Percentiles rank a stretch among this genome's conserved stretches.
These are phyloP conservation scores for Gyromitra esculenta DNA, from an alignment of 2,329 filamentous ascomycete genomes.

Conservation along the genomic window DNA sequence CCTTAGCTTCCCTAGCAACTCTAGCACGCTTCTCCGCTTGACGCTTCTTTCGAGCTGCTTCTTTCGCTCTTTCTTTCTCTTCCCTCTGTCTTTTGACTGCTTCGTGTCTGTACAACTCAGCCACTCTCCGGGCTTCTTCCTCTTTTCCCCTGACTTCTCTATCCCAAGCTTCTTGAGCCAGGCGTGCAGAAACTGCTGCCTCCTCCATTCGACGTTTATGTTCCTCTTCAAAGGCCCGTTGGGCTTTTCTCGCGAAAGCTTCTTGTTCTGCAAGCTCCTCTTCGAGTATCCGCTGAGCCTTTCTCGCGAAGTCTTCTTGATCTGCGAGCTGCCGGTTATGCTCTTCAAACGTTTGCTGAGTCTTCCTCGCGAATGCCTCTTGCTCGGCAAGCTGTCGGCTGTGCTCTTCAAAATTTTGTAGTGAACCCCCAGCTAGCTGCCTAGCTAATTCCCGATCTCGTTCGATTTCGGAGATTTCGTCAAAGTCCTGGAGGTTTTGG, in stretches of 20 bases:
- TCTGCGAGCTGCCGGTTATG: constrained; percentile 12
- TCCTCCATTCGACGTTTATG: constrained; percentile 6
- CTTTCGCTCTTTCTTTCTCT: not conserved
- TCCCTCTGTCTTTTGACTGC: not conserved
- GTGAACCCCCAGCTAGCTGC: constrained; percentile 17
- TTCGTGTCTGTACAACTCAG: constrained; percentile 5
- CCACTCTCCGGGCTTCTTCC: constrained; percentile 12
- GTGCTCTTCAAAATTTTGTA: constrained; percentile 12
- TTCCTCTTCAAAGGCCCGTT: constrained; percentile 2
- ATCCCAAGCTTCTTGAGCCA: constrained; percentile 27
- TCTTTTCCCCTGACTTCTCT: constrained; percentile 18
- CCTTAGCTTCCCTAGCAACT: constrained; percentile 5
- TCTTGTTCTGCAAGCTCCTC: constrained; percentile 20
- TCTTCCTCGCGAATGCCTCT: not conserved
- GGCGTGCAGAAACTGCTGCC: constrained; percentile 22
- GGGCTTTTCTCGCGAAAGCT: constrained; percentile 10
- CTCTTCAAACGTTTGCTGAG: not conserved
- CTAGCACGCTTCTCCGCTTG: not conserved
- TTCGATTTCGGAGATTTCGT: not conserved
- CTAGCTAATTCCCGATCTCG: constrained; percentile 16
- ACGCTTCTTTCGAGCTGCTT: constrained; percentile 6
- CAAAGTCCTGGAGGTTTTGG: not conserved
- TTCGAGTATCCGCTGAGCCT: not conserved
- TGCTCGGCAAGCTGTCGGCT: constrained; percentile 15
- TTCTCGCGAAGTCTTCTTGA: constrained; percentile 22